phyloP scores from a whole-genome alignment of 2,329 filamentous ascomycete genomes.

The Aspergillus uvarum region DNA sequence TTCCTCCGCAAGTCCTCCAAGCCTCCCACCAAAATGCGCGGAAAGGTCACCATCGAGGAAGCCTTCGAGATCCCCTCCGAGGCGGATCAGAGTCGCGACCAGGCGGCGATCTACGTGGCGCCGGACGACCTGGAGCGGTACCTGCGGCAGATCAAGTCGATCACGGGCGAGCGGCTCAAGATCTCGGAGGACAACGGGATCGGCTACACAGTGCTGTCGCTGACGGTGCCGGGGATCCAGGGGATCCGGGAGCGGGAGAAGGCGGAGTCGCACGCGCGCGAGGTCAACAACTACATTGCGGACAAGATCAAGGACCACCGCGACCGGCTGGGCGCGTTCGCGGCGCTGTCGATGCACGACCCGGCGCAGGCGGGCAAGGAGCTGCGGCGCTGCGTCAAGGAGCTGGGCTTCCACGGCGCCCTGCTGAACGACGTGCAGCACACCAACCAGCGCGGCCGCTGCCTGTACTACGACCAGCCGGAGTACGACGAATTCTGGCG shows the following conservation, averaged over 20 bases:
- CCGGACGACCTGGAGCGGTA: slow-evolving; percentile 57
- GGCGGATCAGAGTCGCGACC: slow-evolving; percentile 56
- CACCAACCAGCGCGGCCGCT: slow-evolving; percentile 47
- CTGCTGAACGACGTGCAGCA: slow-evolving; percentile 61
- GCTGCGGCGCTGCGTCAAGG: slow-evolving; percentile 46
- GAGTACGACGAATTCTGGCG: slow-evolving; percentile 59
- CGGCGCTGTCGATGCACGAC: slow-evolving; percentile 32
- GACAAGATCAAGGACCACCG: slow-evolving; percentile 33
- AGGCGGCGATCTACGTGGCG: slow-evolving; percentile 51
- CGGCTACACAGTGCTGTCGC: slow-evolving; percentile 45
- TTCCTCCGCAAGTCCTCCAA: neutral
- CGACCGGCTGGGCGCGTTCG: slow-evolving; percentile 19
- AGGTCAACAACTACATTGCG: slow-evolving; percentile 44
- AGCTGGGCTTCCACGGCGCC: slow-evolving; percentile 60
- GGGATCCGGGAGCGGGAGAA: slow-evolving; percentile 40
- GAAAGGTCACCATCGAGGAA: slow-evolving; percentile 60
- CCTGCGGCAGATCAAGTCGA: slow-evolving; percentile 52
- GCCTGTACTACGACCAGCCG: slow-evolving; percentile 54
- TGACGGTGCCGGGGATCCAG: slow-evolving; percentile 46
- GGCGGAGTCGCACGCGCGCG: slow-evolving; percentile 38
- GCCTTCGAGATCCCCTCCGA: slow-evolving; percentile 57
- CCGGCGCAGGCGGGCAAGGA: slow-evolving; percentile 31
- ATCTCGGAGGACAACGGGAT: slow-evolving; percentile 43
- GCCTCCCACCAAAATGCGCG: slow-evolving; percentile 43
- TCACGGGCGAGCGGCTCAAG: slow-evolving; percentile 38